Evolutionary conservation across 2,329 filamentous ascomycete species (phyloP).

Genomic region (Aspergillus jensenii): DNA sequence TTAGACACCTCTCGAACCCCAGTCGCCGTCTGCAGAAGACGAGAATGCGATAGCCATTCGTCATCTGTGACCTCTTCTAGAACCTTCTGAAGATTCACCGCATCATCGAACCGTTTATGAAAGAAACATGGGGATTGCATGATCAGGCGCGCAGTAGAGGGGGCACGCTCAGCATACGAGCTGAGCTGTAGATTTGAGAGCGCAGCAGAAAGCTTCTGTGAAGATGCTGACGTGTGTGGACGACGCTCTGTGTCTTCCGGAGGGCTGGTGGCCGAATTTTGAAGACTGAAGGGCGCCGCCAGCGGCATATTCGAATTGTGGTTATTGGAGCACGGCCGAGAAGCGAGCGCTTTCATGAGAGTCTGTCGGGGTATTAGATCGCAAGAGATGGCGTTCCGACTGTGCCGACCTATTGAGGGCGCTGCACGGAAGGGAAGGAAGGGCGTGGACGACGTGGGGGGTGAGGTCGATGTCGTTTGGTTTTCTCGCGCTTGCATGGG

Average conservation of each 20-base stretch:
- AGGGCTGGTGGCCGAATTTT: slow-evolving; percentile 41
- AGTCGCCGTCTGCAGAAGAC: slow-evolving; percentile 91
- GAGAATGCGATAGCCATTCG: slow-evolving; percentile 88
- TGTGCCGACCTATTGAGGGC: slow-evolving; percentile 35
- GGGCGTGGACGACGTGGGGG: slow-evolving; percentile 22
- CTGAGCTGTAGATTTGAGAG: slow-evolving; percentile 52
- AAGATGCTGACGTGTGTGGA: slow-evolving; percentile 45
- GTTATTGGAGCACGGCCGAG: slow-evolving; percentile 55
- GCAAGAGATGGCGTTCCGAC: slow-evolving; percentile 56
- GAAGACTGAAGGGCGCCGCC: slow-evolving; percentile 62
- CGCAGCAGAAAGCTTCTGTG: slow-evolving; percentile 64
- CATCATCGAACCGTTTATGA: slow-evolving; percentile 94
- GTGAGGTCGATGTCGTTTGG: slow-evolving; percentile 23
- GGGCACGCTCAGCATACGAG: slow-evolving; percentile 43
- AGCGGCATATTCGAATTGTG: slow-evolving; percentile 58
- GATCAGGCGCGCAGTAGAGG: slow-evolving; percentile 55
- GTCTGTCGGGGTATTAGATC: slow-evolving; percentile 75
- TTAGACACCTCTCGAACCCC: slow-evolving; percentile 94
- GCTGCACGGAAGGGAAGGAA: slow-evolving; percentile 37
- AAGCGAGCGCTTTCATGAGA: slow-evolving; percentile 77
- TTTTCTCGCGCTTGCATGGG: slow-evolving; percentile 27
- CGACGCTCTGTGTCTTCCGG: slow-evolving; percentile 33
- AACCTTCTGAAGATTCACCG: slow-evolving; percentile 91
- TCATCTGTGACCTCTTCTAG: slow-evolving; percentile 88
- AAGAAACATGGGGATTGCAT: slow-evolving; percentile 96